Conservation (phyloP, 2,329 filamentous ascomycete genomes). For the Venturia asperata region DNA sequence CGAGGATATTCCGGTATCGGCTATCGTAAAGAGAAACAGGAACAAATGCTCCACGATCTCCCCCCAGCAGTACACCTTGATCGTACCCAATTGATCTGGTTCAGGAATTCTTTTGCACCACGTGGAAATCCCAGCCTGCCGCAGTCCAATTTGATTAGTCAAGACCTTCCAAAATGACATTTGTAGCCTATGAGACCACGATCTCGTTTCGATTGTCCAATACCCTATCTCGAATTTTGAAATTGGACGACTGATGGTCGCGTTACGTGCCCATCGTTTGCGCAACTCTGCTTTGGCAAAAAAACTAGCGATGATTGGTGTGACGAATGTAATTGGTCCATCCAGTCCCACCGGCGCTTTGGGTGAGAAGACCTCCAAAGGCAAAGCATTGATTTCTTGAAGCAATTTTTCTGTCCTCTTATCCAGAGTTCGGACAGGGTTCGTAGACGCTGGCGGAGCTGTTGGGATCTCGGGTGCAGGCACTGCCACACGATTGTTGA, state of each 20-base stretch:
- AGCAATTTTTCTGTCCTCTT: background rate
- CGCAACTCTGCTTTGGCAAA: background rate
- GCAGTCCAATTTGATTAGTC: background rate
- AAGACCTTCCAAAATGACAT: constrained; percentile 16
- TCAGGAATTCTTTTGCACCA: constrained; percentile 9
- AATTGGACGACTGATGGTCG: constrained; percentile 4
- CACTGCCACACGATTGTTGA: background rate
- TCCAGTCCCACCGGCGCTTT: background rate
- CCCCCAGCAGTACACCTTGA: constrained; percentile 13
- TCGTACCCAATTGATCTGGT: constrained; percentile 7
- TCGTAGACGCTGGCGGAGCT: background rate
- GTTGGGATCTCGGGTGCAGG: background rate
- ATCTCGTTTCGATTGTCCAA: constrained; percentile 7
- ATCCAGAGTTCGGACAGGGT: background rate
- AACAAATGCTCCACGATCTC: constrained; percentile 15
- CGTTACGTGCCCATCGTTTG: constrained; percentile 1
- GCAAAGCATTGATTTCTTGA: background rate
- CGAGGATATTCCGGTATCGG: background rate
- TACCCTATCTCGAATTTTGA: constrained; percentile 4
- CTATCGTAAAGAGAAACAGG: constrained; percentile 9
- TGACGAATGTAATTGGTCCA: background rate
- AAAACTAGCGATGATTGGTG: background rate
- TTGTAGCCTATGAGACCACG: constrained; percentile 3
- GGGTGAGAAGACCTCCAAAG: constrained; percentile 9
- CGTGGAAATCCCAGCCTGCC: constrained; percentile 14